Base-by-base conservation (phyloP, 2,329 filamentous ascomycete genomes). In the Beauveria medogensis region DNA sequence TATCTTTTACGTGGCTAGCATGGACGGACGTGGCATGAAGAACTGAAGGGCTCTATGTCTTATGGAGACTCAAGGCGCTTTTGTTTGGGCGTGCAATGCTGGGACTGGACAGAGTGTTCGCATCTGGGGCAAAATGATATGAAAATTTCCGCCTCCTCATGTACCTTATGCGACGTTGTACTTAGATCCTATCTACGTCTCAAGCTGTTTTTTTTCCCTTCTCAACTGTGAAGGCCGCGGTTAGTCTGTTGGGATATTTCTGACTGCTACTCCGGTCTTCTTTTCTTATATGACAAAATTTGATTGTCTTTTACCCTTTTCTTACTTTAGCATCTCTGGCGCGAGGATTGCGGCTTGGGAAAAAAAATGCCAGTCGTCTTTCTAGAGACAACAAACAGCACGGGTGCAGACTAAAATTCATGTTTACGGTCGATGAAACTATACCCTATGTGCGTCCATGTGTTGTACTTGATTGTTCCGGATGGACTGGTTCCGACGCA, bases 111-210 rank as follows among this genome's bases (percentile, higher is more conserved):
- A 51, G 47, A 41, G 28, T 57, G 60, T 55, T 59, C 47, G 50
- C 56, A 59, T 62, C 40, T 59, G 60, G 48, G 55, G 56, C 43
- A 59, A 59, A 60, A 59, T 51, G 55, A 61, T 55, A 50, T 65
- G 55, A 63, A 56, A 55, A 60, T 61, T 60, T 64, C 64, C 63
- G 57, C 64, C 65, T 65, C 65, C 65, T 28, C 60, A 59, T 65
- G 63, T 65, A 65, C 63, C 58, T 64, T 65, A 60, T 60, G 65
- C 64, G 61, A 66, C 61, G 61, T 61, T 61, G 63, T 64, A 61
- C 60, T 62, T 62, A 62, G 55, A 59, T 48, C 37, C 34, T 62
- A 62, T 59, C 56, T 62, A 55, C 47, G 53, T 61, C 55, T 59
- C 60, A 55, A 55, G 48, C 34, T 54, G 48, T 46, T 59, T 59